These are phyloP conservation scores for Nigrospora oryzae DNA, from an alignment of 2,329 filamentous ascomycete genomes.

Conservation along the genomic window DNA sequence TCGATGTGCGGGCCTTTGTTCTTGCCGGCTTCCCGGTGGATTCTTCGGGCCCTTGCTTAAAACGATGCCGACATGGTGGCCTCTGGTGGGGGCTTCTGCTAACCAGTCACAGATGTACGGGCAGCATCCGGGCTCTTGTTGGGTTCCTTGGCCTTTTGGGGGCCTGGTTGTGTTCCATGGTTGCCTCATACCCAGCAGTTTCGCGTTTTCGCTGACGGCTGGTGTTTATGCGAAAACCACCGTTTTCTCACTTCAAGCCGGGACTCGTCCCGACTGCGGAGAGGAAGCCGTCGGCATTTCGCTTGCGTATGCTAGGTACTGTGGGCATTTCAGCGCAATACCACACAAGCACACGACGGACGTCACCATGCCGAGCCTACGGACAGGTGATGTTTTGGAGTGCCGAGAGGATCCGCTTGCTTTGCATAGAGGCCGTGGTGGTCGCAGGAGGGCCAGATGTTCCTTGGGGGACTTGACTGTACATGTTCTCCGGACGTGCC, in stretches of 20 bases:
- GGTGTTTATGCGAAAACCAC: slow-evolving; percentile 13
- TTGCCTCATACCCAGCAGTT: too few species aligned
- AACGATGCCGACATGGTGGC: background rate
- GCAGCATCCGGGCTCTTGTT: background rate
- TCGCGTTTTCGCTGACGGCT: slow-evolving; percentile 2
- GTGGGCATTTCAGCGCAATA: too few species aligned
- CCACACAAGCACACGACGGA: too few species aligned
- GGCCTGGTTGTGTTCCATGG: slow-evolving; percentile 6
- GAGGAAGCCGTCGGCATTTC: slow-evolving; percentile 25
- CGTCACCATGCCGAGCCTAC: too few species aligned
- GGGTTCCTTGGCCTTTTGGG: background rate
- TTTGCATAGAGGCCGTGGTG: too few species aligned
- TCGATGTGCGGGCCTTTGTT: background rate
- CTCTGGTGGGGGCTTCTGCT: background rate
- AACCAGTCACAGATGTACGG: background rate
- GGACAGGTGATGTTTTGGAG: too few species aligned
- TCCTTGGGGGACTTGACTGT: too few species aligned
- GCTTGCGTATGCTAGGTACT: too few species aligned
- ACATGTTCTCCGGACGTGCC: too few species aligned
- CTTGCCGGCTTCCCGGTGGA: too few species aligned
- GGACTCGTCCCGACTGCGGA: slow-evolving; percentile 37
- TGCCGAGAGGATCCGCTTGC: too few species aligned
- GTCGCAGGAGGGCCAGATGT: too few species aligned
- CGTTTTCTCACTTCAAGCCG: slow-evolving; percentile 45
- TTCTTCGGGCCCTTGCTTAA: background rate